phyloP scores from a whole-genome alignment of 257 asterid species.

The Solanum commersonii region DNA sequence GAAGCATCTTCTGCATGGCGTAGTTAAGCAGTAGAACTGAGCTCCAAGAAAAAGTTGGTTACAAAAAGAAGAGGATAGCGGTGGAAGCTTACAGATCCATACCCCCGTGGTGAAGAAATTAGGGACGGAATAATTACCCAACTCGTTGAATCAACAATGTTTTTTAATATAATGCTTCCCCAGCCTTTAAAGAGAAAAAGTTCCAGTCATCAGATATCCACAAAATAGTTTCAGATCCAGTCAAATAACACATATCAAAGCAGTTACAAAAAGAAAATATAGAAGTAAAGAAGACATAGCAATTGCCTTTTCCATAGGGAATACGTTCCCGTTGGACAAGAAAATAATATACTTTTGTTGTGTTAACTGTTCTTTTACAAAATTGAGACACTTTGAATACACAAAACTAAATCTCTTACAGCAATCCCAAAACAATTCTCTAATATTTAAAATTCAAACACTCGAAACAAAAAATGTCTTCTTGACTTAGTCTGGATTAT shows the following conservation, averaged over 20 bases:
- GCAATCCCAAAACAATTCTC: neutral
- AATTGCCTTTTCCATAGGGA: neutral
- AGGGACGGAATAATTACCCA: neutral
- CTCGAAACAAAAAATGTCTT: neutral
- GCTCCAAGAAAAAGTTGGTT: neutral
- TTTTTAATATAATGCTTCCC: neutral
- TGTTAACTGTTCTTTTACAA: neutral
- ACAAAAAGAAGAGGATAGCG: neutral
- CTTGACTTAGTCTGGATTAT: neutral
- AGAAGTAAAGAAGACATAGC: neutral
- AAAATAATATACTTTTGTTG: neutral
- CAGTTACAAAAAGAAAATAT: neutral
- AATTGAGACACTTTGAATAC: neutral
- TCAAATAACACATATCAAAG: neutral
- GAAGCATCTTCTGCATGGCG: slow-evolving; percentile 87
- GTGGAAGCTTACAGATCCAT: neutral
- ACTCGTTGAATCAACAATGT: neutral
- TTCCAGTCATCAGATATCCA: neutral
- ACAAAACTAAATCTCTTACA: neutral
- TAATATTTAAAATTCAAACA: neutral
- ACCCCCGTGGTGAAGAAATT: neutral
- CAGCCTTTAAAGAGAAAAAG: neutral
- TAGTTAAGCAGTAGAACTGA: slow-evolving; percentile 29
- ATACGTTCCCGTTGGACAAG: neutral
- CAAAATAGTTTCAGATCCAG: neutral